These are phyloP conservation scores for Spathaspora sp. DNA, from an alignment of 805 yeast genomes.

Conservation along the genomic window DNA sequence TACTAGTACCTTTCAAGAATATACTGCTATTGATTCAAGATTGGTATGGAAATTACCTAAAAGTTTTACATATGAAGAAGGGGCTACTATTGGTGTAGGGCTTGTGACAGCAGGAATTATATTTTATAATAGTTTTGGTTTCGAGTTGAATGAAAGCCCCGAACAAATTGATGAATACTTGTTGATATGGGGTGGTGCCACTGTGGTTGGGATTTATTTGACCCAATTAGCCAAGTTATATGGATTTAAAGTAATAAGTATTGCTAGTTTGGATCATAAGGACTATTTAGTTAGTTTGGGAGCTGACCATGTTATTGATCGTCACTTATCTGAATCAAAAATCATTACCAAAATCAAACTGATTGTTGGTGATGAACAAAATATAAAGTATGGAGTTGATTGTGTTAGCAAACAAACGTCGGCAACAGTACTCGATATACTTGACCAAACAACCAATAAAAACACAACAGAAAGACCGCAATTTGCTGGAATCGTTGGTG, in stretches of 20 bases:
- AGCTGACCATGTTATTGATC: constrained; percentile 31
- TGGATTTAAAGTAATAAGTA: constrained; percentile 32
- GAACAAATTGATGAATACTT: constrained; percentile 13
- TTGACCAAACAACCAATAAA: constrained; percentile 5
- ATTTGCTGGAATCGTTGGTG: constrained; percentile 39
- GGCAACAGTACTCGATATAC: constrained; percentile 22
- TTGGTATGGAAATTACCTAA: constrained; percentile 43
- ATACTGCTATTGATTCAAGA: constrained; percentile 41
- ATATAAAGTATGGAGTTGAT: constrained; percentile 38
- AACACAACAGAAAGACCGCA: constrained; percentile 3
- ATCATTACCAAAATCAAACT: constrained; percentile 12
- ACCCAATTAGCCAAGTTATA: constrained; percentile 40
- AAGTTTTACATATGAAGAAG: constrained; percentile 30
- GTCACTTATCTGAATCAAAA: constrained; percentile 21
- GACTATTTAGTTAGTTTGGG: constrained; percentile 20
- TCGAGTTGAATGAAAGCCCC: constrained; percentile 6
- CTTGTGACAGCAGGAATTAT: constrained; percentile 39
- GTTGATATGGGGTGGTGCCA: constrained; percentile 48
- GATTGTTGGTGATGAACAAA: constrained; percentile 14
- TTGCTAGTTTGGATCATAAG: constrained; percentile 18
- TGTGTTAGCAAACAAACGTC: constrained; percentile 42
- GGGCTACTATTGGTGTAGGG: constrained; percentile 47
- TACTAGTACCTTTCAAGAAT: constrained; percentile 47
- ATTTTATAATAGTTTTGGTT: constrained; percentile 17
- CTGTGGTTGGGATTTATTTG: constrained; percentile 43